A percentile compares a stretch with the other conserved stretches of the same genome.
Evolutionary conservation across 352 stramenopile species (phyloP).

Genomic region (Globisporangium paddicum): DNA sequence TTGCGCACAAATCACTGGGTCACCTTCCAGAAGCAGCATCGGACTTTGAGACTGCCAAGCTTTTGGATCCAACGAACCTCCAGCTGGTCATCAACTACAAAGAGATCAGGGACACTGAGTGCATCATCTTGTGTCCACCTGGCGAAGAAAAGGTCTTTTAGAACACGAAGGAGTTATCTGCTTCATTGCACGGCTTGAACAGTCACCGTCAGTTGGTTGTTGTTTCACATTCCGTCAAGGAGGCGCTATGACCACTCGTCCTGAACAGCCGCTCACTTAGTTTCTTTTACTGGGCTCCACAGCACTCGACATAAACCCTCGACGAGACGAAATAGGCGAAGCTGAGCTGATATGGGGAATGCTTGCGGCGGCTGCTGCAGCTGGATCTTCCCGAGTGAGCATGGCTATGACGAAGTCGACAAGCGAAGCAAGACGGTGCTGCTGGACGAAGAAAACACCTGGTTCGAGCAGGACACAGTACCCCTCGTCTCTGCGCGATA

Average conservation of each 20-base stretch:
- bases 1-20: constrained; percentile 62
- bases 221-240: constrained; percentile 1
- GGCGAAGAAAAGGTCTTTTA: constrained; percentile 55
- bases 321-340: constrained; percentile 1
- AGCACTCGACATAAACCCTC: not conserved
- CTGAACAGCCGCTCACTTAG: constrained; percentile 5
- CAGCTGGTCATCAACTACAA: constrained; percentile 80
- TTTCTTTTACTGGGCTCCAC: not conserved
- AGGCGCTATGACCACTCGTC: not conserved
- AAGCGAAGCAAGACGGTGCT: constrained; percentile 7
- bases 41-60: constrained; percentile 70
- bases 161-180: not conserved
- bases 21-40: constrained; percentile 43
- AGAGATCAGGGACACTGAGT: constrained; percentile 63
- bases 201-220: constrained; percentile 4
- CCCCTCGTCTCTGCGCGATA: constrained; percentile 48
- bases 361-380: constrained; percentile 13
- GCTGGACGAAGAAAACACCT: constrained; percentile 27
- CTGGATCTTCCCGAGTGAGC: constrained; percentile 13
- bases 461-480: constrained; percentile 63
- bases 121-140: constrained; percentile 59
- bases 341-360: constrained; percentile 10
- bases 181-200: constrained; percentile 3
- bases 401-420: constrained; percentile 6
- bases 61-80: constrained; percentile 60